Conservation (phyloP, 352 stramenopile genomes). For the Phytopythium oedochilum region DNA sequence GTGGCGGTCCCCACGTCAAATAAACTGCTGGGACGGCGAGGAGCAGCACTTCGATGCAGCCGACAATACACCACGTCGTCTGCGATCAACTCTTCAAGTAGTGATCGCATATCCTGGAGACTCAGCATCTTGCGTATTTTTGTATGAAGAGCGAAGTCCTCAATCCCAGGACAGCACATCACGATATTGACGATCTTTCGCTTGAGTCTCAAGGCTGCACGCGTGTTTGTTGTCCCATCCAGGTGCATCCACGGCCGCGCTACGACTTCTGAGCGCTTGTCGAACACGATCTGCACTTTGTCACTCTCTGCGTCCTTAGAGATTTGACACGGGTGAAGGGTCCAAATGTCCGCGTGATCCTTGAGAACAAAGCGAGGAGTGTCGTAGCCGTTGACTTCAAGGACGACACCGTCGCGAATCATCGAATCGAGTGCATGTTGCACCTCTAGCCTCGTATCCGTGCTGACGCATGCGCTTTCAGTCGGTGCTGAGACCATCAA, state of each 20-base stretch:
- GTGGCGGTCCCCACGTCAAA: slow-evolving; percentile 16
- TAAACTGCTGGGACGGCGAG: slow-evolving; percentile 12
- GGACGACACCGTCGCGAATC: slow-evolving; percentile 28
- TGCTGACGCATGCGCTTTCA: background rate
- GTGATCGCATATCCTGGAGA: slow-evolving; percentile 59
- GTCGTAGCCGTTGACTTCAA: slow-evolving; percentile 66
- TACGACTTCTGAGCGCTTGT: slow-evolving; percentile 49
- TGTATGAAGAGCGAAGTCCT: slow-evolving; percentile 43
- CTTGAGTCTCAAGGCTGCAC: slow-evolving; percentile 55
- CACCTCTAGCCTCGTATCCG: slow-evolving; percentile 7
- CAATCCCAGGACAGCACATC: slow-evolving; percentile 67
- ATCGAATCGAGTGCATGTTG: slow-evolving; percentile 31
- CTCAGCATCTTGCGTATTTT: slow-evolving; percentile 74
- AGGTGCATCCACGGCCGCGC: slow-evolving; percentile 72
- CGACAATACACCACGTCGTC: slow-evolving; percentile 63
- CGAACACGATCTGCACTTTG: slow-evolving; percentile 73
- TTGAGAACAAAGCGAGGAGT: slow-evolving; percentile 45
- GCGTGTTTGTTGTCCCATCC: slow-evolving; percentile 58
- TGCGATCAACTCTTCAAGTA: slow-evolving; percentile 61
- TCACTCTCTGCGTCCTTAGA: slow-evolving; percentile 32
- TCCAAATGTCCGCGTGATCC: slow-evolving; percentile 49
- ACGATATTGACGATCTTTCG: slow-evolving; percentile 79
- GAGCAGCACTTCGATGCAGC: slow-evolving; percentile 16
- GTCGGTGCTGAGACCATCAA: slow-evolving; percentile 2
- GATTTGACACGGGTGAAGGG: slow-evolving; percentile 51